Evolutionary conservation across 23 red algal species (phyloP).

Genomic region (Gracilaria gracilis): DNA sequence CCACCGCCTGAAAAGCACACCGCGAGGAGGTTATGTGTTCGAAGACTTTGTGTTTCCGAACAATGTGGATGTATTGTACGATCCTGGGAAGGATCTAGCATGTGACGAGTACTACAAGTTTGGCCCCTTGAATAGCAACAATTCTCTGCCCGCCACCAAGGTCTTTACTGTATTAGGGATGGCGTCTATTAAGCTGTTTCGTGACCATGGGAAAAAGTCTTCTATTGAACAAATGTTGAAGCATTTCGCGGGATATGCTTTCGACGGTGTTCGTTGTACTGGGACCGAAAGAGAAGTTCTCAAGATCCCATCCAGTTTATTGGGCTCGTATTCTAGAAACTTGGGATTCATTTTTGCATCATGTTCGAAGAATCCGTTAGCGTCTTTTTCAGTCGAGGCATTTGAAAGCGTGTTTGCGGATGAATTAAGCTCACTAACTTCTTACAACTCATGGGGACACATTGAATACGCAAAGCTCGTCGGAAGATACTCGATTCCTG

Average conservation of each 20-base stretch:
- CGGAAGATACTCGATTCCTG: slow-evolving; percentile 25
- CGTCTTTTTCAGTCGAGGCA: not conserved
- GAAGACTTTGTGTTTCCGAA: slow-evolving; percentile 5
- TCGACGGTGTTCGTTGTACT: slow-evolving; percentile 23
- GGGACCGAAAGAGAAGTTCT: not conserved
- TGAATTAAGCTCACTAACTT: slow-evolving; percentile 24
- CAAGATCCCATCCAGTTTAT: not conserved
- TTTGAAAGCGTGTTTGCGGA: slow-evolving; percentile 17
- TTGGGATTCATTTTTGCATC: slow-evolving; percentile 17
- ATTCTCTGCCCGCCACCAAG: not conserved
- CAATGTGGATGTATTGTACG: slow-evolving; percentile 9
- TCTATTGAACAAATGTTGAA: slow-evolving; percentile 17
- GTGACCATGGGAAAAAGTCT: not conserved
- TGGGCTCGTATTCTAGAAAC: slow-evolving; percentile 8
- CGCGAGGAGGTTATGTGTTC: not conserved
- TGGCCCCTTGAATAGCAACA: not conserved
- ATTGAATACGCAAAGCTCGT: slow-evolving; percentile 28
- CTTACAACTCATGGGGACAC: slow-evolving; percentile 32
- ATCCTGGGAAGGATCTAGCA: slow-evolving; percentile 15
- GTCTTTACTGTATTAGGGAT: not conserved
- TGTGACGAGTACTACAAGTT: slow-evolving; percentile 28
- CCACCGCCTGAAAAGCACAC: not conserved
- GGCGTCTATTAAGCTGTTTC: slow-evolving; percentile 14
- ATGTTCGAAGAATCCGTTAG: not conserved
- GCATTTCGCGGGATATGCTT: slow-evolving; percentile 13